Percentiles rank a stretch among this genome's conserved stretches.
These are phyloP conservation scores for Panaeolus cyanescens DNA, from an alignment of 768 basidiomycete species.

Conservation along the genomic window DNA sequence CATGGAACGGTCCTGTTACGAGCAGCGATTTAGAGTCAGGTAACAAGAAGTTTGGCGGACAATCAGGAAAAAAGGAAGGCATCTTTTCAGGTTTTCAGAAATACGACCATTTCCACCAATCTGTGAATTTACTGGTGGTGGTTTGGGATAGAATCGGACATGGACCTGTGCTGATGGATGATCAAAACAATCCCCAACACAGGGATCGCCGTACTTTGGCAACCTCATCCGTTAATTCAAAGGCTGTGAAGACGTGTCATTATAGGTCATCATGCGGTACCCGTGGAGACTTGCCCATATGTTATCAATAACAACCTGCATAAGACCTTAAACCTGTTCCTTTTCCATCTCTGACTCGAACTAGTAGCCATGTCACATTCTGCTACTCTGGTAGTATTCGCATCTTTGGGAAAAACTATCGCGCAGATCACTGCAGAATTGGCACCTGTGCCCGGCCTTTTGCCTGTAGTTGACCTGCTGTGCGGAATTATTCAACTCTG, in stretches of 20 bases:
- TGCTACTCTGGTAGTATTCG: conserved; percentile 6
- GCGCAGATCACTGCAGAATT: conserved; percentile 50
- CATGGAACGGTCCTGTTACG: conserved; percentile 60
- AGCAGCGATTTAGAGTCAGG: conserved; percentile 62
- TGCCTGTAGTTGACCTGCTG: conserved; percentile 40
- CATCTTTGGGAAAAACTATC: conserved; percentile 35
- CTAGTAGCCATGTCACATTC: background rate
- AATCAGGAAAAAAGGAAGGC: conserved; percentile 41
- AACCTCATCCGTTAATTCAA: background rate
- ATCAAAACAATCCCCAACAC: background rate
- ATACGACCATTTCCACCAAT: background rate
- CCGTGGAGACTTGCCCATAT: background rate
- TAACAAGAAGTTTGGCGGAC: conserved; percentile 39
- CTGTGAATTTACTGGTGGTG: background rate
- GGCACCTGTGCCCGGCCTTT: conserved; percentile 49
- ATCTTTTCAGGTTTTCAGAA: conserved; percentile 11
- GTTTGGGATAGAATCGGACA: conserved; percentile 34
- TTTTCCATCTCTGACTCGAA: background rate
- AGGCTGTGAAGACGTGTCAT: conserved; percentile 4
- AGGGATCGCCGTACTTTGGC: conserved; percentile 4
- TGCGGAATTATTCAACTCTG: conserved; percentile 47
- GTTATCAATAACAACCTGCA: background rate
- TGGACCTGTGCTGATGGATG: no score
- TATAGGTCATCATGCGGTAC: background rate
- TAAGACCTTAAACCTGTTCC: background rate